Percentiles rank a stretch among this genome's conserved stretches.
Conservation (phyloP, 257 asterid genomes). For the Solanum pennellii region DNA sequence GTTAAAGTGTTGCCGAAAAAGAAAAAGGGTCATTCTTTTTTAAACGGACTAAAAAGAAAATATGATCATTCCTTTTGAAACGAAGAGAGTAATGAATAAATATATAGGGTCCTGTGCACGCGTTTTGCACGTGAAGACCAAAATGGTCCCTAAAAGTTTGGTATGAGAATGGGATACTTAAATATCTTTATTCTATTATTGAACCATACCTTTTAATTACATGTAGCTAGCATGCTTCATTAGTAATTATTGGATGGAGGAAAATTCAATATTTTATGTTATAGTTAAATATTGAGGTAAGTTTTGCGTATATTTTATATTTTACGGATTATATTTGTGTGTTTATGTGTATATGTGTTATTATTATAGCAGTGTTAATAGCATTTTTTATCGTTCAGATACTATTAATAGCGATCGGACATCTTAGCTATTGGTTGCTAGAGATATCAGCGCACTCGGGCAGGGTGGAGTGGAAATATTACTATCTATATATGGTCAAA, state of each 20-base stretch:
- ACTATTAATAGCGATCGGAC: neutral
- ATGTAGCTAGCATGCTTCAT: neutral
- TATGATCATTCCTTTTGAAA: fast-evolving
- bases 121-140: neutral
- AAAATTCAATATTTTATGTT: neutral
- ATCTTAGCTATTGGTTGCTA: neutral
- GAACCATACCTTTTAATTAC: neutral
- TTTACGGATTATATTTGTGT: fast-evolving
- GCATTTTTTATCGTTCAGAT: too few species aligned
- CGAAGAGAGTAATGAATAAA: neutral
- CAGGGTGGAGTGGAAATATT: neutral
- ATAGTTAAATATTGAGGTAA: neutral
- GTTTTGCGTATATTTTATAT: fast-evolving
- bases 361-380: neutral
- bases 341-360: neutral
- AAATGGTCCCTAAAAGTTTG: neutral
- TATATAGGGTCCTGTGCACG: neutral
- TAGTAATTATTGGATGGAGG: neutral
- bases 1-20: too few species aligned
- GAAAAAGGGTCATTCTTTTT: too few species aligned
- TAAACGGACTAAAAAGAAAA: too few species aligned
- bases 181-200: neutral
- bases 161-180: neutral
- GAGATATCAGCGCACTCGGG: too few species aligned
- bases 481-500: too few species aligned